Conservation (phyloP, 2,329 filamentous ascomycete species). For the Microcyclospora tardicrescens region DNA sequence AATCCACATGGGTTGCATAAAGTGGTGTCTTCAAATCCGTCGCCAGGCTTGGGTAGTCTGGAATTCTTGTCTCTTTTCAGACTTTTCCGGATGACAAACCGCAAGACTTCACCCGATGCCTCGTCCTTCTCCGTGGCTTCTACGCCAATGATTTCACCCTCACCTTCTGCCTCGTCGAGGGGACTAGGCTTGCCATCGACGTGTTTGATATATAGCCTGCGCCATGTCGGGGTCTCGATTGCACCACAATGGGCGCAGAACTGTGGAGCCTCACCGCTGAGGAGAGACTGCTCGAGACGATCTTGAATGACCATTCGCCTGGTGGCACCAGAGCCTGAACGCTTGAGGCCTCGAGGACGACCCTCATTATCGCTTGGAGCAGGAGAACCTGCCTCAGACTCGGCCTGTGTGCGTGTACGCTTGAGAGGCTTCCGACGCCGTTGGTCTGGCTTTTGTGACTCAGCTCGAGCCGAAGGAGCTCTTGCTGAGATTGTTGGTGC, state of each 20-base stretch:
- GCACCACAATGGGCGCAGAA: conserved; percentile 89
- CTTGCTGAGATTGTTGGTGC: too few species aligned
- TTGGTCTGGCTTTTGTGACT: conserved; percentile 13
- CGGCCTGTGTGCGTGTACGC: conserved; percentile 12
- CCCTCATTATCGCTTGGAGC: conserved; percentile 22
- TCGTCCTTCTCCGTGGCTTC: conserved; percentile 52
- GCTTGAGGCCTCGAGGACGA: conserved; percentile 11
- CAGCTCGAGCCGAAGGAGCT: too few species aligned
- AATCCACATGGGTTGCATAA: conserved; percentile 95
- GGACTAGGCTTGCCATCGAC: conserved; percentile 56
- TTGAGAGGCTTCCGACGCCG: conserved; percentile 18
- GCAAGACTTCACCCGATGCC: conserved; percentile 44
- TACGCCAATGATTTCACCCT: conserved; percentile 62
- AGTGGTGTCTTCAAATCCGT: conserved; percentile 53
- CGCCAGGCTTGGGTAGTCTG: conserved; percentile 7
- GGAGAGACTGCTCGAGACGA: conserved; percentile 46
- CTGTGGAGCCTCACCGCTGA: conserved; percentile 70
- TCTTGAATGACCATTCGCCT: conserved; percentile 52
- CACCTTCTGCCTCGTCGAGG: conserved; percentile 58
- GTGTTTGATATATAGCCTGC: conserved; percentile 77
- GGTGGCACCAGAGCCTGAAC: conserved; percentile 42
- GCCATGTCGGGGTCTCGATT: conserved; percentile 93
- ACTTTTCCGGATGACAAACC: conserved; percentile 72
- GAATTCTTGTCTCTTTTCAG: conserved; percentile 39
- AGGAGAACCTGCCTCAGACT: conserved; percentile 24